Base-by-base conservation (phyloP, 2,329 filamentous ascomycete species). In the Myriangium duriaei region DNA sequence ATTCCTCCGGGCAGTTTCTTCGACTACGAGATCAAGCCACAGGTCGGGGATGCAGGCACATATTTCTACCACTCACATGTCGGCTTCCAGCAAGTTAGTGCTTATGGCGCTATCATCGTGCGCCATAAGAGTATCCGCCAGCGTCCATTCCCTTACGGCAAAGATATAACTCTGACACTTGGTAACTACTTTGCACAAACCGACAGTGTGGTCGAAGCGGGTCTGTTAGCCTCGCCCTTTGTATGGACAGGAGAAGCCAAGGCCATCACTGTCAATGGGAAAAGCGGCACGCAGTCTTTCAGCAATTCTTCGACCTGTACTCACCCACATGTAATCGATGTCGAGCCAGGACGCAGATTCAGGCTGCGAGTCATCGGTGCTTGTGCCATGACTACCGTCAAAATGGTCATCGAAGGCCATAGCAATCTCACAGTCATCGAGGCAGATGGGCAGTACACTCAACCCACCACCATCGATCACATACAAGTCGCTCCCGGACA, bases 1-100 rank as follows among this genome's bases (percentile, higher is more conserved):
- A 79, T 81, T 26, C 67, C 72, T 0, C 65, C 74, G 0, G 55
- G 61, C 1, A 64, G 72, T 42, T 81, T 71, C 56, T 81, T 81
- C 52, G 77, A 81, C 56, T 81, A 81, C 49, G 74, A 81, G 49
- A 57, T 81, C 3, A 63, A 63, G n/a, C 67, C 72, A 0, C 55
- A 68, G 3, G 30, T 51, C 1, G 68, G 66, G 4, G 67, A 73
- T 37, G 68, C 72, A 0, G 77, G 76, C 4, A 73, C 74, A 0
- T 81, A 79, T 49, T 79, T 76, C 50, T 81, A 80, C 48, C 76
- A 81, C 49, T 79, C 75, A 0, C 77, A 81, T 43, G 63, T 80
- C 11, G 74, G 67, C 0, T 71, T 79, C 41, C 75, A 81, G 49
- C 69, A 71, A 0, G 55, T 71, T 24, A 72, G 73, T n/a, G 72